Conservation (phyloP, 305 asterid genomes). For the Plantago coronopus region DNA sequence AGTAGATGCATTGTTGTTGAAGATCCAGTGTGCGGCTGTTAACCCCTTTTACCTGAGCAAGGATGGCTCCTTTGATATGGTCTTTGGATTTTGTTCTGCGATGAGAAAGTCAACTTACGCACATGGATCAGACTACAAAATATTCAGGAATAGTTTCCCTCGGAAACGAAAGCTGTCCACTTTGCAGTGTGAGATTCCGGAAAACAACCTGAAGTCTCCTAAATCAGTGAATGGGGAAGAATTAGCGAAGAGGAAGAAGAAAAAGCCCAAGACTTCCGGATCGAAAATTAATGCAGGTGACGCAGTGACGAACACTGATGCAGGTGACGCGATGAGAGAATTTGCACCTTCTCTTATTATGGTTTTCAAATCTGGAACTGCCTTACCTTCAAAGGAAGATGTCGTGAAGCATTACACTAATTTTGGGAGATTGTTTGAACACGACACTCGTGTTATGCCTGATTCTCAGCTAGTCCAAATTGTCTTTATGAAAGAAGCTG, state of each 20-base stretch:
- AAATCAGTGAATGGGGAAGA: slow-evolving; percentile 23
- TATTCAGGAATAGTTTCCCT: slow-evolving; percentile 19
- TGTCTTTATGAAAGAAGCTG: slow-evolving; percentile 33
- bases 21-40: slow-evolving; percentile 42
- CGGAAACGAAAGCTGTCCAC: slow-evolving; percentile 32
- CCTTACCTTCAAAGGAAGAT: slow-evolving; percentile 56
- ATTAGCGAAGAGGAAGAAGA: slow-evolving; percentile 20
- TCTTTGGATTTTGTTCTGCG: slow-evolving; percentile 43
- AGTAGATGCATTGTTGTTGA: slow-evolving; percentile 31
- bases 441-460: slow-evolving; percentile 31
- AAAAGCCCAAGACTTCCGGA: slow-evolving; percentile 24
- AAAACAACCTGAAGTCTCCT: slow-evolving; percentile 13
- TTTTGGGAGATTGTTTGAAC: slow-evolving; percentile 42
- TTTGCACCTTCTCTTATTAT: slow-evolving; percentile 24
- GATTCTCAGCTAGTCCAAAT: slow-evolving; percentile 32
- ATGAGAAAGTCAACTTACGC: slow-evolving; percentile 43
- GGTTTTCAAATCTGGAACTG: slow-evolving; percentile 34
- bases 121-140: slow-evolving; percentile 33
- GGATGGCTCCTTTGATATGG: slow-evolving; percentile 31
- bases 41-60: slow-evolving; percentile 33
- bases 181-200: slow-evolving; percentile 20
- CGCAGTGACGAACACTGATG: slow-evolving; percentile 20
- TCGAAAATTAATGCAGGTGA: slow-evolving; percentile 20
- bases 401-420: slow-evolving; percentile 30
- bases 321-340: slow-evolving; percentile 19